phyloP scores from a whole-genome alignment of 2,329 filamentous ascomycete genomes.

The Exophiala xenobiotica region DNA sequence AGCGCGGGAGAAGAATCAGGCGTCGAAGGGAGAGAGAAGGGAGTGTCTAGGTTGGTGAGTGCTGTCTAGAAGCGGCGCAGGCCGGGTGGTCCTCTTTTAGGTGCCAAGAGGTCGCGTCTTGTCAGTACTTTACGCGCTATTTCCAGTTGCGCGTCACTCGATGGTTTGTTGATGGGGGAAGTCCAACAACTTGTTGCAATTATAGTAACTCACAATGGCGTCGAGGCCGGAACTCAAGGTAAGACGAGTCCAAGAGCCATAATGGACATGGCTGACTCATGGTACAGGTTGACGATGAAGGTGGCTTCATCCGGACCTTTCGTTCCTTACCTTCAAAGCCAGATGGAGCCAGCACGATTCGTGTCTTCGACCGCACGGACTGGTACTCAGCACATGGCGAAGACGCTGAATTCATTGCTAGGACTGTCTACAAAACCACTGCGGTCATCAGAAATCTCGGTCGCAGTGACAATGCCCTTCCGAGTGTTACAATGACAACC shows the following conservation, averaged over 20 bases:
- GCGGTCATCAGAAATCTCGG: slow-evolving; percentile 91
- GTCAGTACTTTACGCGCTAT: background rate
- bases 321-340: slow-evolving; percentile 73
- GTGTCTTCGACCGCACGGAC: slow-evolving; percentile 90
- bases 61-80: no score
- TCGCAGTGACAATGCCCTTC: slow-evolving; percentile 76
- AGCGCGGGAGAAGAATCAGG: no score
- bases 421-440: slow-evolving; percentile 93
- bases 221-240: slow-evolving; percentile 72
- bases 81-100: no score
- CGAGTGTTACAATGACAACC: slow-evolving; percentile 91
- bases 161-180: background rate
- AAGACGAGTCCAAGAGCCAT: slow-evolving; percentile 25
- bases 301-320: slow-evolving; percentile 95
- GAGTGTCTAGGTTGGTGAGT: no score
- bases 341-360: slow-evolving; percentile 66
- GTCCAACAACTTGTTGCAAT: background rate
- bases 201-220: slow-evolving; percentile 53
- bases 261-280: no score
- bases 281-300: slow-evolving; percentile 84
- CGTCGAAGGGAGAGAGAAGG: no score
- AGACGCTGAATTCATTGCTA: slow-evolving; percentile 50
- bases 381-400: slow-evolving; percentile 73
- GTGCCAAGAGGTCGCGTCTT: background rate
- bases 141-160: background rate